Evolutionary conservation across 2,329 filamentous ascomycete species (phyloP).

Genomic region (Fusarium lateritium): DNA sequence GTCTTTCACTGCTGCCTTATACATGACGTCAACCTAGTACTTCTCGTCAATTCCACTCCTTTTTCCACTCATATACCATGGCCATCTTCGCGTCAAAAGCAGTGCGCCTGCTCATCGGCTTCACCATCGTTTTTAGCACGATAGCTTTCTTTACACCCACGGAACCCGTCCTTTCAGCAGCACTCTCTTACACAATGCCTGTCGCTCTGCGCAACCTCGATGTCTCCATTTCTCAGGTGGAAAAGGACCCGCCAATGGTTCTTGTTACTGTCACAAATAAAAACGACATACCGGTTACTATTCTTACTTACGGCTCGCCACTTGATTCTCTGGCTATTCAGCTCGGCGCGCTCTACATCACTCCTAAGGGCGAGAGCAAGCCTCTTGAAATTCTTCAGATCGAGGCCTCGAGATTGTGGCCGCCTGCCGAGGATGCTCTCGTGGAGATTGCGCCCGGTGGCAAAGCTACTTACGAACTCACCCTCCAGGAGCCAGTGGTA

Average conservation of each 20-base stretch:
- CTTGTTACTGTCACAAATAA: slow-evolving; percentile 59
- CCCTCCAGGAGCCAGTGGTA: slow-evolving; percentile 56
- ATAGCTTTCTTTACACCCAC: slow-evolving; percentile 40
- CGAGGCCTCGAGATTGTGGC: slow-evolving; percentile 59
- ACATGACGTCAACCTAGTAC: slow-evolving; percentile 12
- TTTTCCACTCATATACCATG: slow-evolving; percentile 21
- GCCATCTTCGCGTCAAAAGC: slow-evolving; percentile 37
- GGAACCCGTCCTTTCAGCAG: slow-evolving; percentile 15
- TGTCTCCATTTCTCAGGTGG: slow-evolving; percentile 53
- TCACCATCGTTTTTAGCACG: slow-evolving; percentile 42
- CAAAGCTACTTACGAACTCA: slow-evolving; percentile 53
- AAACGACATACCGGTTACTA: slow-evolving; percentile 55
- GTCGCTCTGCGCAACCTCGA: slow-evolving; percentile 48
- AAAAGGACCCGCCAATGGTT: slow-evolving; percentile 56
- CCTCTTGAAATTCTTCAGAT: slow-evolving; percentile 57
- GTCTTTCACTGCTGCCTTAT: background rate
- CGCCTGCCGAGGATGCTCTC: slow-evolving; percentile 56
- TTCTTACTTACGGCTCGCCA: slow-evolving; percentile 62
- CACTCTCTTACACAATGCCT: slow-evolving; percentile 38
- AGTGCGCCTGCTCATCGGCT: slow-evolving; percentile 41
- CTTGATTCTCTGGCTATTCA: slow-evolving; percentile 60
- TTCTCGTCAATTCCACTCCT: background rate
- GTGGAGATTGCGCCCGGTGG: slow-evolving; percentile 58
- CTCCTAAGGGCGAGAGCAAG: slow-evolving; percentile 51
- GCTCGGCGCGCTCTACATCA: slow-evolving; percentile 60